Base-by-base conservation (phyloP, 352 stramenopile genomes). In the Pythium chondricola region DNA sequence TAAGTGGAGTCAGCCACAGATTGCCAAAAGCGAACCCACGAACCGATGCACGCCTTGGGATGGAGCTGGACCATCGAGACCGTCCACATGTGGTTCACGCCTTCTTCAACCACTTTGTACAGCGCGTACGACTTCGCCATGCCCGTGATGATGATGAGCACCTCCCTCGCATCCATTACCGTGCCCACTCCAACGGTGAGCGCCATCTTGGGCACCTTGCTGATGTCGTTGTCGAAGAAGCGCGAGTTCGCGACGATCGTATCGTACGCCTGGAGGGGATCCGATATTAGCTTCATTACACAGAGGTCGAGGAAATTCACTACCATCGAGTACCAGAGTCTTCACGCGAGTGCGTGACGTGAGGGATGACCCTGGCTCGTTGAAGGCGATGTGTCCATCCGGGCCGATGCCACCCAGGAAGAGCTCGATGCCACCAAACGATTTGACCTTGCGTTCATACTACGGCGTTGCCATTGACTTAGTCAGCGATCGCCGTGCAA, bases 321-420 rank as follows among this genome's bases (percentile, higher is more conserved):
- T 18, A 41, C 6, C 18, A 45, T 39, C 14, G 16, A 48, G 10
- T 24, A 80, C 69, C 56, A 95, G 64, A 22, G 85, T 95, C 61
- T 95, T 95, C 29, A 95, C 79, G 35, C 85, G 80, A 27, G 85
- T 95, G 16, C 74, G 73, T 14, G 82, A 95, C 30, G 58, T 53
- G 32, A 95, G 63, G 10, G 78, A 95, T 25, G 73, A 91, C 22
- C 88, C 88, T 0, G 85, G 85, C 59, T 97, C 85, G 53, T 97
- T 97, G 76, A 97, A 97, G 11, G 85, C 88, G 61, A 97, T 96
- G 70, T 97, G 88, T 22, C 88, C 87, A 58, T 96, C 87, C n/a
- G 83, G 87, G 0, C 88, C 88, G 53, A 97, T 96, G 38, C 88
- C 87, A n/a, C 87, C 85, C 4, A 97, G 61, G 57, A 96, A 97